Conservation (phyloP, 2,329 filamentous ascomycete species). For the Colletotrichum spaethianum region DNA sequence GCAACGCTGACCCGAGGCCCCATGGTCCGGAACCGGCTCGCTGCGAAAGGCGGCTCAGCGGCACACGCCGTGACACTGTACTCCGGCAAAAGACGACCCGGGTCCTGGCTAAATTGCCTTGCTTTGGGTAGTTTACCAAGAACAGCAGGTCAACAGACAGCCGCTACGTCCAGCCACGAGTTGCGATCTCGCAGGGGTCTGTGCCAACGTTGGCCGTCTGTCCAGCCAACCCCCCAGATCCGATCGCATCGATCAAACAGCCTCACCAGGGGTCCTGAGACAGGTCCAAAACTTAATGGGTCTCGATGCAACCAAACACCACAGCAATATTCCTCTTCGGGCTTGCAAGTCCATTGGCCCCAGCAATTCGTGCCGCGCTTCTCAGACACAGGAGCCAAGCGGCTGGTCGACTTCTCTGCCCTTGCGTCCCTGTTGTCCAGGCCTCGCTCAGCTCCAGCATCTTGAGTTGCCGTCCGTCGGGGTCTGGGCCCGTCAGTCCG, state of each 20-base stretch:
- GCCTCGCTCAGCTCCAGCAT: no score
- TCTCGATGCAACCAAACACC: constrained; percentile 22
- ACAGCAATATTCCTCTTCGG: not conserved
- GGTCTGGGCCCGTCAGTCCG: constrained; percentile 19
- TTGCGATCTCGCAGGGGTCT: not conserved
- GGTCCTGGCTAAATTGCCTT: not conserved
- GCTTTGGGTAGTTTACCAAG: constrained; percentile 11
- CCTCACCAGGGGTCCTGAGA: constrained; percentile 41
- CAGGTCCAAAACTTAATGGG: constrained; percentile 37
- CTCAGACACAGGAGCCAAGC: constrained; percentile 23
- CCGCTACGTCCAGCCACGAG: not conserved
- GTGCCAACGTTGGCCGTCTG: constrained; percentile 4
- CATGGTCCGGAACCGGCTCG: constrained; percentile 4
- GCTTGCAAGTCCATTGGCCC: not conserved
- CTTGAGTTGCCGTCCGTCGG: not conserved
- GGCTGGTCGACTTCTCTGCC: not conserved
- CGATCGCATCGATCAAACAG: constrained; percentile 41
- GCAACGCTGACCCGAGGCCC: constrained; percentile 10
- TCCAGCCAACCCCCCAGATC: not conserved
- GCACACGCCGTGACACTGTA: not conserved
- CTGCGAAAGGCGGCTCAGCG: not conserved
- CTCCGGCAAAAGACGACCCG: constrained; percentile 25
- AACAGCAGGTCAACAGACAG: constrained; percentile 2
- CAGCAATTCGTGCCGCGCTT: constrained; percentile 20
- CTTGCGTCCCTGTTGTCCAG: not conserved